phyloP scores from a whole-genome alignment of 2,329 filamentous ascomycete species.

The Cercospora zeina region DNA sequence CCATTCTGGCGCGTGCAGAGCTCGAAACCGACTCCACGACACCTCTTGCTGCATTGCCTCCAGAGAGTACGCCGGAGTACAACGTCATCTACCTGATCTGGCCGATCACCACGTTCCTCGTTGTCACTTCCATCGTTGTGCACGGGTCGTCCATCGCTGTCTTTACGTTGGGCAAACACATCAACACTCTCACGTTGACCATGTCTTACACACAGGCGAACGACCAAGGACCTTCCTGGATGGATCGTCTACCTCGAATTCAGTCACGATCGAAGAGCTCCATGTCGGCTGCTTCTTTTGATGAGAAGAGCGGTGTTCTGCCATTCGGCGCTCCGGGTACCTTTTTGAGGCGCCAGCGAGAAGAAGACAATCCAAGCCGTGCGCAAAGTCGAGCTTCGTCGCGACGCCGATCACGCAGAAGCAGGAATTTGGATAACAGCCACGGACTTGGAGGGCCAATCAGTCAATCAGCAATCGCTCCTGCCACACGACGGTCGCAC shows the following conservation, averaged over 20 bases:
- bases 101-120: constrained; percentile 92
- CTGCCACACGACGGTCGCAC: constrained; percentile 47
- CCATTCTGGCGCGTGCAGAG: constrained; percentile 90
- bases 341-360: constrained; percentile 76
- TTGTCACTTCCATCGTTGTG: constrained; percentile 90
- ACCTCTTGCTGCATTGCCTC: constrained; percentile 60
- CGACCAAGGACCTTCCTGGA: constrained; percentile 89
- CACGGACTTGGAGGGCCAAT: constrained; percentile 82
- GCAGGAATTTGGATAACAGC: constrained; percentile 66
- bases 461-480: constrained; percentile 84
- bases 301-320: constrained; percentile 59
- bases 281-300: constrained; percentile 67
- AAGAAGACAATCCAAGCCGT: constrained; percentile 69
- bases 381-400: constrained; percentile 63
- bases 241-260: constrained; percentile 82
- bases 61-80: constrained; percentile 61
- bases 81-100: constrained; percentile 82
- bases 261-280: constrained; percentile 80
- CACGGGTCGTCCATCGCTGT: constrained; percentile 98
- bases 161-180: constrained; percentile 94
- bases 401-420: constrained; percentile 62
- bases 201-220: constrained; percentile 93
- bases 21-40: constrained; percentile 73
- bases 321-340: constrained; percentile 71
- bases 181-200: constrained; percentile 92